Conservation (phyloP, 495 filamentous ascomycete species). For the Hyaloscypha variabilis region DNA sequence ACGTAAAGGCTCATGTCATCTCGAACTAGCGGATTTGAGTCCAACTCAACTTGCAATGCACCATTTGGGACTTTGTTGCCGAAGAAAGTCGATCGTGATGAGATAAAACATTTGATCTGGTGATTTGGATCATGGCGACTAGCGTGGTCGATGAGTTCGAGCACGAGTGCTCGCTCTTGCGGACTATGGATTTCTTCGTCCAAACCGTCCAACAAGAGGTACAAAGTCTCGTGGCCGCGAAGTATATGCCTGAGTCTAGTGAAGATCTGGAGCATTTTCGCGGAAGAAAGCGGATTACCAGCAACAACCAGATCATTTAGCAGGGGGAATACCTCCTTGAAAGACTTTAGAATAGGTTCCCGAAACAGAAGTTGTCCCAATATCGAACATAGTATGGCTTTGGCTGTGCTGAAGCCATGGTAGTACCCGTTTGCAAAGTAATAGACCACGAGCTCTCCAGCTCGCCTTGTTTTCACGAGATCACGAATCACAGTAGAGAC, state of each 20-base stretch:
- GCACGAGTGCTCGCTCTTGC: neutral
- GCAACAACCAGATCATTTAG: neutral
- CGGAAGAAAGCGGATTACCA: neutral
- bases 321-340: neutral
- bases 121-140: conserved; percentile 9
- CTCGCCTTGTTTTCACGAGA: neutral
- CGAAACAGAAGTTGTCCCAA: neutral
- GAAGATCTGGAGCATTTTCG: neutral
- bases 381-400: neutral
- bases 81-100: neutral
- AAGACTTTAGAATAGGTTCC: neutral
- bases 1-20: neutral
- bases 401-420: neutral
- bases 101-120: conserved; percentile 2
- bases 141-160: neutral
- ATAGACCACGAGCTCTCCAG: neutral
- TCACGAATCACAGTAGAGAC: neutral
- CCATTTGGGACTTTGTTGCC: neutral
- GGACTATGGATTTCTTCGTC: neutral
- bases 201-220: conserved; percentile 4
- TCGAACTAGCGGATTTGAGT: neutral
- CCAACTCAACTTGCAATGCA: neutral
- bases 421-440: neutral
- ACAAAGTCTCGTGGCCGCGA: neutral
- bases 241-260: conserved; percentile 2